These are phyloP conservation scores for Bipolaris zeicola DNA, from an alignment of 2,329 filamentous ascomycete species.

Conservation along the genomic window DNA sequence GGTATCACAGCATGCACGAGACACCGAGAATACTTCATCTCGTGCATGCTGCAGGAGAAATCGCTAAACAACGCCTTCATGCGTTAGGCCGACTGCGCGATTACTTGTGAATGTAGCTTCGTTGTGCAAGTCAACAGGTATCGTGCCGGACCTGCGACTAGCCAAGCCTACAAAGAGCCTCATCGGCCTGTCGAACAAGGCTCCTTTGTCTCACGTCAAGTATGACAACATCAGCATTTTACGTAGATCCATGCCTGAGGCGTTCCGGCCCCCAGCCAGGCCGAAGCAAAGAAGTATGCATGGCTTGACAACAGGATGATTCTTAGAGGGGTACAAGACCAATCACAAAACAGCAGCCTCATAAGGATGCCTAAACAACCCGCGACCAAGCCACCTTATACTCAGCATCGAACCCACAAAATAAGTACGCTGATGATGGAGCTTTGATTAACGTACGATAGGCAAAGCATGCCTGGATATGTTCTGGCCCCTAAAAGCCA, in stretches of 20 bases:
- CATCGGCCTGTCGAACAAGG: not conserved
- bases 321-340: not conserved
- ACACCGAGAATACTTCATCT: not conserved
- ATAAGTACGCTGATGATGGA: not conserved
- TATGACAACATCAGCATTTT: not conserved
- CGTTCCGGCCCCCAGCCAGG: not conserved
- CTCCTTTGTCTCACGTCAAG: not conserved
- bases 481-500: not conserved
- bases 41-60: not conserved
- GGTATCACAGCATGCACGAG: not conserved
- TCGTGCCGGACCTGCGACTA: not conserved
- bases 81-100: not conserved
- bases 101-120: not conserved
- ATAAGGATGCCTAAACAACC: not conserved
- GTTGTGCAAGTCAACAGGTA: not conserved
- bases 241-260: not conserved
- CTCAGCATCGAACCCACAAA: not conserved
- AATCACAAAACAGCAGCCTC: not conserved
- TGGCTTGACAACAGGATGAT: not conserved
- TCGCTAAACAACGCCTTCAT: not conserved
- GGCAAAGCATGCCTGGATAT: not conserved
- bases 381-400: not conserved
- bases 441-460: not conserved
- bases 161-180: not conserved
- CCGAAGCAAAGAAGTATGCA: not conserved